Evolutionary conservation across 345 rosid species (phyloP), one percentile per base, ranked within the genome.

Genomic region (Syzygium grande): DNA sequence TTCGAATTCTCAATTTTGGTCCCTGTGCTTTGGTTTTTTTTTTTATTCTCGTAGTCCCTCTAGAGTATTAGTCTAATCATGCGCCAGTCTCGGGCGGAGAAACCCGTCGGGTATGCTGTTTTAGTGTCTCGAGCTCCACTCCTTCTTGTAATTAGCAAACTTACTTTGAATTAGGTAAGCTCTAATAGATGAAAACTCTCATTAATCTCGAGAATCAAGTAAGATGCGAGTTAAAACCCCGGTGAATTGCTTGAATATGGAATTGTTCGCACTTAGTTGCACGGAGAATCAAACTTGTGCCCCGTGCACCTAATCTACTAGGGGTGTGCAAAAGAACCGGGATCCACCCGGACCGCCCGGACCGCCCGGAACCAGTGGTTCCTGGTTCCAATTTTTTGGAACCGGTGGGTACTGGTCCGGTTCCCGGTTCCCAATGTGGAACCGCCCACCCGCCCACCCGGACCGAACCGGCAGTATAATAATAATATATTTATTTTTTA

Each of bases 241-340:
- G 6, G 0, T 0, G 7, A 19, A 2, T 9, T 38, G 13, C 49
- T 38, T 3, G 0, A 19, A 34, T 0, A 73, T 34, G 2, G 0
- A 1, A 73, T 34, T 1, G 1, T 19, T 38, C 19, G 49, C 25
- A 34, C 7, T 73, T 0, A 3, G 2, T 19, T 34, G 7, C 4
- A 17, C 2, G 27, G 1, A 38, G 25, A 73, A 19, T 73, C 49
- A 1, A 73, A 2, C 14, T 73, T 5, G 80, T 38, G 46, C 49
- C 13, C 13, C n/a, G 2, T 10, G 61, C 61, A 22, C 61, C 27
- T 9, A 56, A 56, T 56, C n/a, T 11, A 56, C 27, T n/a, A n/a
- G n/a, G n/a, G n/a, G n/a, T n/a, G n/a, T n/a, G n/a, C n/a, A n/a
- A n/a, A n/a, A n/a, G n/a, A n/a, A n/a, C n/a, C n/a, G n/a, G n/a